Percentiles rank a stretch among this genome's conserved stretches.
These are phyloP conservation scores for Penicillium brevicompactum DNA, from an alignment of 2,329 filamentous ascomycete species.

Conservation along the genomic window DNA sequence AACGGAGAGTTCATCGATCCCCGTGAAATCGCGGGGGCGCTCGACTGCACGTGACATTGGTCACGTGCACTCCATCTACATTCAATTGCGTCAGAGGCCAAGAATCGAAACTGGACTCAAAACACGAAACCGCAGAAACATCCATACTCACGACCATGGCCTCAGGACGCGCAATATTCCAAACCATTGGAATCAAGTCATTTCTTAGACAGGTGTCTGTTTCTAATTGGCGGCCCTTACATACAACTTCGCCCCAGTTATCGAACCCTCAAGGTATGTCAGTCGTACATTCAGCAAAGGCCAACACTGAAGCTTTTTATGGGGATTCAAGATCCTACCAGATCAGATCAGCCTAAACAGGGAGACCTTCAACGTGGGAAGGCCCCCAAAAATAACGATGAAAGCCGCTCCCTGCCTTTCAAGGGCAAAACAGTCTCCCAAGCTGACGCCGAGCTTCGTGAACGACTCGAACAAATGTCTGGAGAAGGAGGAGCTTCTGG, in stretches of 20 bases:
- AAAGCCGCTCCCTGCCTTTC: slow-evolving; percentile 14
- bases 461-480: slow-evolving; percentile 66
- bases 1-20: slow-evolving; percentile 16
- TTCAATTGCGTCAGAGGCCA: neutral
- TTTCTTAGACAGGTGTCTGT: neutral
- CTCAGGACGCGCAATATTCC: neutral
- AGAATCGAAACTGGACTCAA: neutral
- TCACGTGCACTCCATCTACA: neutral
- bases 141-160: neutral
- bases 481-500: slow-evolving; percentile 72
- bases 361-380: neutral
- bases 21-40: slow-evolving; percentile 10
- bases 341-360: neutral
- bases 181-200: neutral
- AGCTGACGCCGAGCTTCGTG: slow-evolving; percentile 66
- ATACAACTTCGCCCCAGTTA: slow-evolving; percentile 3
- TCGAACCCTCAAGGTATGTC: slow-evolving; percentile 8
- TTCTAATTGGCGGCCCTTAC: neutral
- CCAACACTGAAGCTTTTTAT: neutral
- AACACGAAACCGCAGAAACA: neutral
- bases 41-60: neutral
- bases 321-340: neutral
- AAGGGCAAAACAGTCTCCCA: slow-evolving; percentile 61
- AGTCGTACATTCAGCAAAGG: neutral
- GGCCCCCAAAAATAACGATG: slow-evolving; percentile 4